These are phyloP conservation scores for Podospora bellae-mahoneyi DNA, from an alignment of 495 filamentous ascomycete species.

Conservation along the genomic window DNA sequence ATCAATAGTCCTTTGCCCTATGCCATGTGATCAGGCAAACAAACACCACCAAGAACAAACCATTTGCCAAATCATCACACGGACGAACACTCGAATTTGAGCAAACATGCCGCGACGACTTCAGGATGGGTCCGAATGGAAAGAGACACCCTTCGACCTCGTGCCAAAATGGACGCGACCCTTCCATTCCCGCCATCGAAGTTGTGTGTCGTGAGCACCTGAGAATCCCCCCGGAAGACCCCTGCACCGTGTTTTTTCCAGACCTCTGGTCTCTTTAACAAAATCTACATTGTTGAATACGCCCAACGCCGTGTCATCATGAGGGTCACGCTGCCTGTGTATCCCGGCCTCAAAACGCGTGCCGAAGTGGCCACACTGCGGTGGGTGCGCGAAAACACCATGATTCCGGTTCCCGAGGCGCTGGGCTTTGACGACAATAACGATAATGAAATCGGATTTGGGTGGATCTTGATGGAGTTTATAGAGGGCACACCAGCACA, in stretches of 20 bases:
- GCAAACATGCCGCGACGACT: neutral
- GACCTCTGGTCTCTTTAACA: slow-evolving; percentile 27
- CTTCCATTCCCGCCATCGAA: slow-evolving; percentile 16
- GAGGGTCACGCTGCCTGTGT: slow-evolving; percentile 41
- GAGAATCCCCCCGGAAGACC: slow-evolving; percentile 9
- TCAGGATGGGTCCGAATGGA: slow-evolving; percentile 11
- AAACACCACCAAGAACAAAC: too few relatives aligned
- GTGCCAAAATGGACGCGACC: slow-evolving; percentile 20
- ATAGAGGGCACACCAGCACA: slow-evolving; percentile 38
- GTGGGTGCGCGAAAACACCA: slow-evolving; percentile 37
- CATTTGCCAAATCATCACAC: too few relatives aligned
- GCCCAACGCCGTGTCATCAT: slow-evolving; percentile 26
- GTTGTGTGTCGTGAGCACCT: slow-evolving; percentile 19
- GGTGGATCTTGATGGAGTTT: slow-evolving; percentile 51
- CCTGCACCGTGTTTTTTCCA: slow-evolving; percentile 21
- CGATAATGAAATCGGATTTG: slow-evolving; percentile 44
- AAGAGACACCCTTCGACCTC: neutral
- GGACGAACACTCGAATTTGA: too few relatives aligned
- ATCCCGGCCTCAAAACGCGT: slow-evolving; percentile 43
- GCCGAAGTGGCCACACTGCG: slow-evolving; percentile 52
- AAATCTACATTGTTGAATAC: slow-evolving; percentile 20
- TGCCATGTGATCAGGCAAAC: too few relatives aligned
- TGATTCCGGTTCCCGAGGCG: slow-evolving; percentile 43
- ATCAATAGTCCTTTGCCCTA: too few relatives aligned
- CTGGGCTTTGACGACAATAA: slow-evolving; percentile 39